Evolutionary conservation across 2,329 filamentous ascomycete genomes (phyloP).

Genomic region (Beauveria brongniartii): DNA sequence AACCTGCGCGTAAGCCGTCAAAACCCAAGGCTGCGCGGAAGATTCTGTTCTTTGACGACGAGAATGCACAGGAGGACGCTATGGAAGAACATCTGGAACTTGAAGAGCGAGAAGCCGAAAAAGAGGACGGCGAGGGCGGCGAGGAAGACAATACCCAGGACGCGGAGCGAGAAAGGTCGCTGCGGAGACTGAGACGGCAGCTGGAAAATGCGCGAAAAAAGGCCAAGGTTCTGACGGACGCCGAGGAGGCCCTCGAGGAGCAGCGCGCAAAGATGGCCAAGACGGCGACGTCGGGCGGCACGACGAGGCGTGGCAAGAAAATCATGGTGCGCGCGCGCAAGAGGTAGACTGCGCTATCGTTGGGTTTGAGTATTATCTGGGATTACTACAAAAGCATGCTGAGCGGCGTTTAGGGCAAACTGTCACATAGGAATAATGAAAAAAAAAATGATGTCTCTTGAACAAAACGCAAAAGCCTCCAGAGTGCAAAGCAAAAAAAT

Average conservation of each 20-base stretch:
- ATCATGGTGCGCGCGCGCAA: conserved; percentile 56
- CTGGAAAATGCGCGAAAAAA: conserved; percentile 45
- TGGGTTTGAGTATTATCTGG: neutral
- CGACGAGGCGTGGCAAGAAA: conserved; percentile 53
- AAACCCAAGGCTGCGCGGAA: conserved; percentile 33
- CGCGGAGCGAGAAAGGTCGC: conserved; percentile 32
- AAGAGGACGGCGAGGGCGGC: conserved; percentile 16
- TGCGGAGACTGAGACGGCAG: conserved; percentile 39
- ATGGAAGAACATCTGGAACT: conserved; percentile 23
- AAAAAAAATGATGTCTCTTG: neutral
- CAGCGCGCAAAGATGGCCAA: conserved; percentile 59
- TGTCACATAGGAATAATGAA: neutral
- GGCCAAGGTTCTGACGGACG: conserved; percentile 44
- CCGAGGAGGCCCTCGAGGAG: conserved; percentile 49
- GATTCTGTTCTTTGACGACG: conserved; percentile 43
- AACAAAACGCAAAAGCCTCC: neutral
- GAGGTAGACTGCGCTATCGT: conserved; percentile 31
- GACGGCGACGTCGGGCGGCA: conserved; percentile 50
- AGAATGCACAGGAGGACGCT: conserved; percentile 26
- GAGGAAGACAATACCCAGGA: conserved; percentile 20
- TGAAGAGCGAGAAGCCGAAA: conserved; percentile 21
- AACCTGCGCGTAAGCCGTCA: conserved; percentile 19
- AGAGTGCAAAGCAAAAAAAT: neutral
- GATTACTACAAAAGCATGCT: neutral
- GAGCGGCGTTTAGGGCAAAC: neutral